Evolutionary conservation across 495 filamentous ascomycete species (phyloP).

Genomic region (Penicillium riverlandense): DNA sequence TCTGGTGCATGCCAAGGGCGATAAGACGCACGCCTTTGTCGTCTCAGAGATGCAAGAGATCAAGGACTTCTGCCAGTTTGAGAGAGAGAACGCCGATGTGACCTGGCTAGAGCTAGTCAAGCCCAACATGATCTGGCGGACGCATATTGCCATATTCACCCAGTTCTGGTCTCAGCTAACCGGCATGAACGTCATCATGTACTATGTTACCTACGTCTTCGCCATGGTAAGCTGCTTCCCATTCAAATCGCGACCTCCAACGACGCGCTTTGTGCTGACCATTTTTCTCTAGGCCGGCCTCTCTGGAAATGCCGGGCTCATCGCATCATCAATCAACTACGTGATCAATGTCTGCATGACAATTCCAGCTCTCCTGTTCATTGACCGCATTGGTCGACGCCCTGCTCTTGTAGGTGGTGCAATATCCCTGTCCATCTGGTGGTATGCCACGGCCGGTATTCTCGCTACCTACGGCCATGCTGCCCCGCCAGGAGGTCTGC

Average conservation of each 20-base stretch:
- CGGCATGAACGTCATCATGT: slow-evolving; percentile 80
- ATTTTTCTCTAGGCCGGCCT: slow-evolving; percentile 16
- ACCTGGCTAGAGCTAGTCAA: slow-evolving; percentile 65
- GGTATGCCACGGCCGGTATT: slow-evolving; percentile 61
- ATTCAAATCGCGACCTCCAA: too few relatives aligned
- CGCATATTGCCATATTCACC: slow-evolving; percentile 61
- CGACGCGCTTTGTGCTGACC: too few relatives aligned
- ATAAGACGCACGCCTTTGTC: slow-evolving; percentile 56
- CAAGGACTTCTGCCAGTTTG: slow-evolving; percentile 59
- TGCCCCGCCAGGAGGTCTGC: slow-evolving; percentile 35
- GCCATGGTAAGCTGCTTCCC: slow-evolving; percentile 28
- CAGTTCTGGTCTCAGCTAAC: slow-evolving; percentile 83
- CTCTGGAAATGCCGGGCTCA: slow-evolving; percentile 25
- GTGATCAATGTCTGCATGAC: slow-evolving; percentile 48
- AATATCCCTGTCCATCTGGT: slow-evolving; percentile 59
- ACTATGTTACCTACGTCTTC: slow-evolving; percentile 35
- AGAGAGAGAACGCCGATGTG: slow-evolving; percentile 51
- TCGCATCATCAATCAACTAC: slow-evolving; percentile 71
- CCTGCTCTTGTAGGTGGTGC: slow-evolving; percentile 58
- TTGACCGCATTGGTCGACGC: slow-evolving; percentile 56
- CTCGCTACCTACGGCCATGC: slow-evolving; percentile 47
- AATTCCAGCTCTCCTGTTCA: slow-evolving; percentile 46
- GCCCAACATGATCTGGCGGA: slow-evolving; percentile 65
- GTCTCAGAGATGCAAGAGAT: slow-evolving; percentile 62
- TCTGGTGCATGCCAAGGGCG: slow-evolving; percentile 62